Evolutionary conservation across 345 rosid species (phyloP), one percentile per base, ranked within the genome.

Genomic region (Iberis pinnata): DNA sequence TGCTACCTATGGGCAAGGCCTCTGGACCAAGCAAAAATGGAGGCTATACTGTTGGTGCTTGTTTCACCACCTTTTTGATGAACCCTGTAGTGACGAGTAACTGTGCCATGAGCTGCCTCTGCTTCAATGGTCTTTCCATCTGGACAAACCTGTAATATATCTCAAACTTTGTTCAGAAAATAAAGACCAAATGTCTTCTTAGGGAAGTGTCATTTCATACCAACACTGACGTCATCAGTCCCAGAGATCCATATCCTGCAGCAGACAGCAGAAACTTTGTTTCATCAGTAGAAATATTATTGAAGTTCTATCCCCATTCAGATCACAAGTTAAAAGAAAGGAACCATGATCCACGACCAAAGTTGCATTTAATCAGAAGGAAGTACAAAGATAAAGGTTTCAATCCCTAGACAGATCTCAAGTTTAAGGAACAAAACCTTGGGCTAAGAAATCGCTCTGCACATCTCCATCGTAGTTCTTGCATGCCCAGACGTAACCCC

Each of bases 401-500:
- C 31, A 18, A 41, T 15, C 56, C 19, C 45, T 26, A 39, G 31
- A 12, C 5, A 61, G 59, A 42, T 50, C 49, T 25, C 19, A 51
- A 46, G 20, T 16, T 40, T 13, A 35, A 33, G 9, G 29, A n/a
- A 26, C 33, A 37, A 25, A 60, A 84, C 98, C 95, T 84, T 90
- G 95, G 62, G 98, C 95, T 60, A 90, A 75, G 79, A 87, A 87
- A 75, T 90, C 98, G 72, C 96, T 89, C 75, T 89, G 97, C 50
- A 89, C 96, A 76, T 89, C 97, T 41, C 97, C 97, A 71, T 89
- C 97, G 64, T 89, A 89, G 70, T 86, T 89, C 73, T 89, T 89
- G 81, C 97, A 86, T 17, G 97, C 97, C 97, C 96, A 90, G 13
- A 87, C 98, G 55, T 80, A 90, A 45, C 96, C 96, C 40, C 98